These are phyloP conservation scores for Phaeosphaeria sp. DNA, from an alignment of 2,329 filamentous ascomycete genomes.

Conservation along the genomic window DNA sequence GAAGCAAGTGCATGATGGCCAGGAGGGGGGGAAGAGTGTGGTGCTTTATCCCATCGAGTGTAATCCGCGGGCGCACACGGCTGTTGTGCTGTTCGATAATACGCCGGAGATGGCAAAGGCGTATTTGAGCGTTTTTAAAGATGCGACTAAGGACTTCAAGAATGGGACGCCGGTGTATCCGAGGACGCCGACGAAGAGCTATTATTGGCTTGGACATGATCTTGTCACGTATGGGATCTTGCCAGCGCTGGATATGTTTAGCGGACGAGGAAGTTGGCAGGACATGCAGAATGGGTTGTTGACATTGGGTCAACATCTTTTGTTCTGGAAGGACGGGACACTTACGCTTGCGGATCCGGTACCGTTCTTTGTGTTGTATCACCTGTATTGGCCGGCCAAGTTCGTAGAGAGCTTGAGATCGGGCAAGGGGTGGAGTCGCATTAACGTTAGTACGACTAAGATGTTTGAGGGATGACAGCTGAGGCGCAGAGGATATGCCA, in stretches of 20 bases:
- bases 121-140: slow-evolving; percentile 34
- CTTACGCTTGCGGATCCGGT: slow-evolving; percentile 58
- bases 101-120: slow-evolving; percentile 35
- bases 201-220: slow-evolving; percentile 75
- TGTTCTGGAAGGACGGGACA: slow-evolving; percentile 59
- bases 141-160: slow-evolving; percentile 9
- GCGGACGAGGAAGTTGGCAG: slow-evolving; percentile 19
- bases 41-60: slow-evolving; percentile 72
- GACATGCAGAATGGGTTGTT: slow-evolving; percentile 31
- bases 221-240: slow-evolving; percentile 58
- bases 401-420: slow-evolving; percentile 57
- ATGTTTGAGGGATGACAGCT: slow-evolving; percentile 53
- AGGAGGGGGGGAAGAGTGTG: slow-evolving; percentile 27
- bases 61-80: slow-evolving; percentile 73
- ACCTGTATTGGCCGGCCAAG: slow-evolving; percentile 60
- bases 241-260: slow-evolving; percentile 38
- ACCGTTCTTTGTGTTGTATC: slow-evolving; percentile 60
- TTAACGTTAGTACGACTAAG: slow-evolving; percentile 72
- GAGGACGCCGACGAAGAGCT: slow-evolving; percentile 35
- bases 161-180: slow-evolving; percentile 22
- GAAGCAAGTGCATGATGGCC: slow-evolving; percentile 18
- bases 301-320: slow-evolving; percentile 51
- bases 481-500: background rate
- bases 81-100: slow-evolving; percentile 64
- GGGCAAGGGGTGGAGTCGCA: slow-evolving; percentile 62